Evolutionary conservation across 106 monocot species (phyloP), one percentile per base, ranked within the genome.

Genomic region (Narthecium ossifragum): DNA sequence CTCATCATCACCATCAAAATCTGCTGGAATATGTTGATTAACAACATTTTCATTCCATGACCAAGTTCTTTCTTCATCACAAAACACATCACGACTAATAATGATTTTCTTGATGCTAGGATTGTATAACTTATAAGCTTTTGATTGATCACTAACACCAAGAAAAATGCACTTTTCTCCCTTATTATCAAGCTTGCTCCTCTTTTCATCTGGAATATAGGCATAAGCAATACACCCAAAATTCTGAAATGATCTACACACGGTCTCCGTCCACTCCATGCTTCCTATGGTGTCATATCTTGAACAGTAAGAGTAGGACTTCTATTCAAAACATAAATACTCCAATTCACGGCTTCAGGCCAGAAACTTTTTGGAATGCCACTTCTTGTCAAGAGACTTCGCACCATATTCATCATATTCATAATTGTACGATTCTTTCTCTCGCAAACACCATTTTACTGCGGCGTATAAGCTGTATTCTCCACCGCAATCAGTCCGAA

Each of bases 41-140:
- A 43, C 11, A 43, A 13, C 6, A 11, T 58, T 14, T 9, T 39
- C 24, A 38, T 58, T 38, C 58, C 58, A 58, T 9, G 32, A 4
- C 58, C 58, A 58, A 39, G 37, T 24, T 10, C 37, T 37, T n/a
- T 58, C 58, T 12, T 58, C 58, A 37, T 37, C 1, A 25, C 36
- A 58, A 58, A 58, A 22, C 1, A 58, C 37, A 58, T 58, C 58
- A 9, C 21, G 15, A n/a, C 37, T 38, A 13, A 34, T 58, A 14
- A 58, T 38, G 20, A 58, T 58, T 23, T 58, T 58, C 33, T 39
- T 38, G 0, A 38, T 58, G 4, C 23, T 12, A 10, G 38, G 58
- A 58, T 58, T 58, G 58, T n/a, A 58, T 25, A 58, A 38, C 8
- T 58, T 58, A 58, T 58, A 58, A 23, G 58, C 58, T 58, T 57